Evolutionary conservation across 805 yeast species (phyloP).

Genomic region (Candida ortonii): DNA sequence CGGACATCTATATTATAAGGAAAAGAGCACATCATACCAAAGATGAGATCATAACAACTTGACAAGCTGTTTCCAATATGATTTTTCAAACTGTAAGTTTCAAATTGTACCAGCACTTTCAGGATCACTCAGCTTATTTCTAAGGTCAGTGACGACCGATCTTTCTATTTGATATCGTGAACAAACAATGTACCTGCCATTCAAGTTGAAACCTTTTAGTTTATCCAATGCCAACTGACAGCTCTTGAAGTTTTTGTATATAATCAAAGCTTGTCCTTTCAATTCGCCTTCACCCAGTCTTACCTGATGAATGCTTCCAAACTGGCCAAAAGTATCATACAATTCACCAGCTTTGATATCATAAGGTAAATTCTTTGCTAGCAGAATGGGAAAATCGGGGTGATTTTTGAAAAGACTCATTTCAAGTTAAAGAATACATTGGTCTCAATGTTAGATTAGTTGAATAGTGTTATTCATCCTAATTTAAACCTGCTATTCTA

Average conservation of each 20-base stretch:
- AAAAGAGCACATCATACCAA: no score
- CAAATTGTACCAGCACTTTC: no score
- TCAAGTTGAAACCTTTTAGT: slow-evolving; percentile 56
- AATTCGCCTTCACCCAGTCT: slow-evolving; percentile 40
- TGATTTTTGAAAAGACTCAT: slow-evolving; percentile 20
- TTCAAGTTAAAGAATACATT: no score
- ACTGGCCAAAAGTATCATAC: slow-evolving; percentile 51
- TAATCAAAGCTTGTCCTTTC: slow-evolving; percentile 54
- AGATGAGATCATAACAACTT: no score
- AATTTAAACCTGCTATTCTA: no score
- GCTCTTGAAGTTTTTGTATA: slow-evolving; percentile 45
- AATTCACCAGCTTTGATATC: slow-evolving; percentile 44
- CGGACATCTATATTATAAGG: no score
- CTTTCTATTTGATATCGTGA: slow-evolving; percentile 45
- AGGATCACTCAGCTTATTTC: slow-evolving; percentile 11
- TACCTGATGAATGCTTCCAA: slow-evolving; percentile 56
- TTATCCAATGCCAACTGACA: slow-evolving; percentile 54
- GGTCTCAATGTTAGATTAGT: slow-evolving; percentile 1
- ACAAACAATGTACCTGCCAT: slow-evolving; percentile 57
- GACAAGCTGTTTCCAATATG: no score
- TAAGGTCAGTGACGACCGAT: slow-evolving; percentile 24
- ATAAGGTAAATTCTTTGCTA: slow-evolving; percentile 58
- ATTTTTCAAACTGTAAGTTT: no score
- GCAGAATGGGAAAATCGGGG: slow-evolving; percentile 36
- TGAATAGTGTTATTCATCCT: background rate